Evolutionary conservation across 116 monocot species (phyloP), one percentile per base, ranked within the genome.

Genomic region (Zostera marina): DNA sequence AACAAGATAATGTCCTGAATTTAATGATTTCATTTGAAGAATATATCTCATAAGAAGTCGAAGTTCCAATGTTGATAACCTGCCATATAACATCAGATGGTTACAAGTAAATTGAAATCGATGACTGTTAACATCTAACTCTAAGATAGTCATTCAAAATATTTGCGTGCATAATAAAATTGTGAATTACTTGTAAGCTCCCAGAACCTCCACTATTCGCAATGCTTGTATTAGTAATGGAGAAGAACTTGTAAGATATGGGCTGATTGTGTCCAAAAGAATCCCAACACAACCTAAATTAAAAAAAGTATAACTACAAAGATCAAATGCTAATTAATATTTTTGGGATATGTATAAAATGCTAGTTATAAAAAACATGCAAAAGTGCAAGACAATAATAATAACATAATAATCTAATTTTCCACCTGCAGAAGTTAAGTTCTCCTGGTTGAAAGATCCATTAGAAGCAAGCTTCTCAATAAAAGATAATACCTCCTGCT

Each of bases 381-480:
- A 32, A 14, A 55, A 56, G 3, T 26, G 14, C 32, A 56, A 13
- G 3, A 38, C 24, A 56, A n/a, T n/a, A 56, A 5, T n/a, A 26
- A 48, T 48, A 12, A 7, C 7, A 25, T 61, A 46, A 61, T 48
- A 48, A 32, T 19, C 24, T 7, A 44, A 15, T 45, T 51, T 19
- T 73, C 41, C 70, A 99, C 99, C 99, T 65, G 81, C 79, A 64
- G 91, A 87, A 69, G 87, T 91, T 60, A 99, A 77, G 47, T 76
- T 99, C 48, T 99, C 91, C 62, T 81, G 99, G 74, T 99, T 99
- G 52, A 99, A 99, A 44, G 87, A 71, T 14, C 91, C 75, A 68
- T 80, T 68, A 69, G 54, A 70, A 57, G 91, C 80, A 63, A 99
- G 83, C 54, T 77, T 91, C 67, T 91, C 81, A 60, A 99, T 79